Base-by-base conservation (phyloP, 148 eudicot genomes). In the Chenopodium album region DNA sequence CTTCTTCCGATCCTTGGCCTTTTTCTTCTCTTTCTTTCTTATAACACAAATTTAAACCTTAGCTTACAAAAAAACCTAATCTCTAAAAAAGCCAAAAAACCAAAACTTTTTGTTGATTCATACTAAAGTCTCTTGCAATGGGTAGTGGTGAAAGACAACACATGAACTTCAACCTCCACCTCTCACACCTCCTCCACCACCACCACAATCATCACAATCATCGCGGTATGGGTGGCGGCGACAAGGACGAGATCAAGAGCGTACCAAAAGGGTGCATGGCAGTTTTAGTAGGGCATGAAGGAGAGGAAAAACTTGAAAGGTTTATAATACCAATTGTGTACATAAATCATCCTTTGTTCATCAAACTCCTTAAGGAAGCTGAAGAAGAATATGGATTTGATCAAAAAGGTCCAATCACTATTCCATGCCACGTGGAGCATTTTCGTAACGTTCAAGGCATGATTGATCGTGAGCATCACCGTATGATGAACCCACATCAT, bases 311-410 rank as follows among this genome's bases (percentile, higher is more conserved):
- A 80, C 86, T 90, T 17, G 87, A 90, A 83, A 89, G 92, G 87
- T 91, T 96, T 68, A 76, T 92, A 0, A 84, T 96, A 11, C 99
- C 99, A 2, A 91, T 94, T 4, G 79, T 87, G 1, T 94, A 96
- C 79, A 87, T 91, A 20, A 92, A 94, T 68, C 99, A 96, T 46
- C 99, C 99, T 9, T 74, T 90, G 23, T 96, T 96, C 73, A 54
- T 90, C 76, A 85, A 89, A 65, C 78, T 96, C 54, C 82, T 96
- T 66, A 91, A 94, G 77, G 95, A 89, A 82, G 97, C 98, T 16
- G 98, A 96, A 77, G 91, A 96, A 70, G 99, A 92, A 80, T 96
- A 92, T 66, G 99, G 97, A 1, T 96, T 96, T 73, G 87, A 92
- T 59, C 94, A 95, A 9, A 71, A 87, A 2, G 99, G 99, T 0